Conservation (phyloP, 106 monocot species). For the Phalaenopsis aphrodite region DNA sequence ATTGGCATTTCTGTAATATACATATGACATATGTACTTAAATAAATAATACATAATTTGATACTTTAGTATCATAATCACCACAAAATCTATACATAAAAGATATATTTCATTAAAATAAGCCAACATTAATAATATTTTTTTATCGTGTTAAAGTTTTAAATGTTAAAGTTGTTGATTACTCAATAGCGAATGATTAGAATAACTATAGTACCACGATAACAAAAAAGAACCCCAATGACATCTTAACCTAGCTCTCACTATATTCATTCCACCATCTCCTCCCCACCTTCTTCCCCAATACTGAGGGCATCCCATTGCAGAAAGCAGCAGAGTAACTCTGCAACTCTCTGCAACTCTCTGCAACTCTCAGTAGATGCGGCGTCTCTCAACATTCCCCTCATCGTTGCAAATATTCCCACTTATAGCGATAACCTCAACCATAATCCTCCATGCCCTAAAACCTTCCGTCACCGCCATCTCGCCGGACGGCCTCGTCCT, state of each 20-base stretch:
- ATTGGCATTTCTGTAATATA: too few species aligned
- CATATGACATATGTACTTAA: too few species aligned
- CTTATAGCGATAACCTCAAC: neutral
- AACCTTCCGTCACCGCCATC: slow-evolving; percentile 11
- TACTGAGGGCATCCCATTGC: neutral
- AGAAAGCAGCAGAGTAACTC: neutral
- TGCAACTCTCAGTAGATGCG: neutral
- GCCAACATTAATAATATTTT: too few species aligned
- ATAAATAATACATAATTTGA: too few species aligned
- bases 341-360: too few species aligned
- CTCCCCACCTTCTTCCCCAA: neutral
- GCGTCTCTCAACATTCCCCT: neutral
- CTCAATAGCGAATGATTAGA: too few species aligned
- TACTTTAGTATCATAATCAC: too few species aligned
- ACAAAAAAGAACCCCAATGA: neutral
- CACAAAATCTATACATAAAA: too few species aligned
- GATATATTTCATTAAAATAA: too few species aligned
- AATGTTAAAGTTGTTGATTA: too few species aligned
- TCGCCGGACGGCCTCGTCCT: slow-evolving; percentile 75
- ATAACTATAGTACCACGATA: neutral
- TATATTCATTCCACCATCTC: neutral
- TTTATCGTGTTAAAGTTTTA: too few species aligned
- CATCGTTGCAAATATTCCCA: too few species aligned
- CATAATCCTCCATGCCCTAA: neutral
- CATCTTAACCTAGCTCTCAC: neutral